These are phyloP conservation scores for Brassica carinata DNA, from an alignment of 345 rosid species.

Conservation along the genomic window DNA sequence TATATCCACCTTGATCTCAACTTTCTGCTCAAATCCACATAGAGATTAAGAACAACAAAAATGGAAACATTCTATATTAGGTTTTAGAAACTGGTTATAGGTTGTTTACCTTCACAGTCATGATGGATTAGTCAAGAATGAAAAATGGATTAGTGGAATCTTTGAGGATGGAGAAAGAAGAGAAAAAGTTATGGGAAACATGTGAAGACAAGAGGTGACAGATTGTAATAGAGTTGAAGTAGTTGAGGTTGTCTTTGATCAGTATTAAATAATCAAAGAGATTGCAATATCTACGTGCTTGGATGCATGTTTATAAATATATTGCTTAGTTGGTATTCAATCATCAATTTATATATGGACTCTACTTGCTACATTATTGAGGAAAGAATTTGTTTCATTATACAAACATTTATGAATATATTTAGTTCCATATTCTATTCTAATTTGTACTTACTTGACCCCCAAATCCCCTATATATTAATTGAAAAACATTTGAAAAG, in stretches of 20 bases:
- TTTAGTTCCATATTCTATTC: constrained; percentile 7
- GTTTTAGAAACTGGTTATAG: background rate
- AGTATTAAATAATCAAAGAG: constrained; percentile 22
- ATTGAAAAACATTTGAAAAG: no score
- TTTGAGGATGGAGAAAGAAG: constrained; percentile 21
- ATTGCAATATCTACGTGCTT: constrained; percentile 19
- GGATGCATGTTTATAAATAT: constrained; percentile 24
- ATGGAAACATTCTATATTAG: background rate
- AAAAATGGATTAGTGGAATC: constrained; percentile 3
- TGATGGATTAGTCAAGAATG: constrained; percentile 17
- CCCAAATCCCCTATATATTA: no score
- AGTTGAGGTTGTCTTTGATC: constrained; percentile 28
- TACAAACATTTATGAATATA: background rate
- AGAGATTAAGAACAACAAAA: constrained; percentile 11
- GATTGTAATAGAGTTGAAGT: constrained; percentile 32
- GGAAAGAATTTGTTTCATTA: background rate
- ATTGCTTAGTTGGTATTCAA: constrained; percentile 29
- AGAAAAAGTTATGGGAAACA: constrained; percentile 12
- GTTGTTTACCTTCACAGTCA: constrained; percentile 41
- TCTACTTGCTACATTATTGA: constrained; percentile 33
- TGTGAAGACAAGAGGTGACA: constrained; percentile 32
- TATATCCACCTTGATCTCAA: constrained; percentile 34
- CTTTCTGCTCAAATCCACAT: constrained; percentile 19
- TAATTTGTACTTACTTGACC: constrained; percentile 23
- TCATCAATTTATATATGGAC: constrained; percentile 29